Evolutionary conservation across 1,284 basidiomycete genomes (phyloP).

Genomic region (Trametes hirsuta): DNA sequence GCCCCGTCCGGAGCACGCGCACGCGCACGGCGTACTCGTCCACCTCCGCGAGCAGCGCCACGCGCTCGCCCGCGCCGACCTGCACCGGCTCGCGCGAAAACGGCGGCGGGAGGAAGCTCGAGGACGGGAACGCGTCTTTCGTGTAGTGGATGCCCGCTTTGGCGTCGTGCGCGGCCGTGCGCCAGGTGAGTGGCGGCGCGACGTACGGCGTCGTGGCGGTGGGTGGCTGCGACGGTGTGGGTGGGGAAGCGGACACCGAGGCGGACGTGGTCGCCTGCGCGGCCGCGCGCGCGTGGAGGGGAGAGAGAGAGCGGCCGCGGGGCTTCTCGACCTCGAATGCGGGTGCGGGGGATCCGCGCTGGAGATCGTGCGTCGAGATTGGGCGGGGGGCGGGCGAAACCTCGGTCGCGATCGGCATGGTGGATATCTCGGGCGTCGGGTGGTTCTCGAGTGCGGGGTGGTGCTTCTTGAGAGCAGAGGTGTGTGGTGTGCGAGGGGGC

Average conservation of each 20-base stretch:
- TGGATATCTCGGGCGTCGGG: conserved; percentile 4
- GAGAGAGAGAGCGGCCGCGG: conserved; percentile 19
- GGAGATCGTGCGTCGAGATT: conserved; percentile 14
- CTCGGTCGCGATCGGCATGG: conserved; percentile 23
- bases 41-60: conserved; percentile 32
- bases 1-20: conserved; percentile 25
- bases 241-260: conserved; percentile 1
- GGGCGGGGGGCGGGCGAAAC: conserved; percentile 10
- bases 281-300: conserved; percentile 5
- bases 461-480: not conserved
- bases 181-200: conserved; percentile 25
- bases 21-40: conserved; percentile 33
- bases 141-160: conserved; percentile 33
- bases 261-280: not conserved
- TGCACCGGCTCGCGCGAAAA: conserved; percentile 33
- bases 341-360: conserved; percentile 19
- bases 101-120: conserved; percentile 27
- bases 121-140: conserved; percentile 31
- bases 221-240: not conserved
- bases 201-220: conserved; percentile 5
- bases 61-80: conserved; percentile 29
- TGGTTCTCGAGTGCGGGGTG: not conserved
- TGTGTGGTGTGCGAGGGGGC: not conserved
- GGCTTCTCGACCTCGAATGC: conserved; percentile 24
- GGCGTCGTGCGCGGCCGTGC: conserved; percentile 30